Percentiles rank a stretch among this genome's conserved stretches.
Evolutionary conservation across 495 filamentous ascomycete genomes (phyloP).

Genomic region (Aspergillus leporis): DNA sequence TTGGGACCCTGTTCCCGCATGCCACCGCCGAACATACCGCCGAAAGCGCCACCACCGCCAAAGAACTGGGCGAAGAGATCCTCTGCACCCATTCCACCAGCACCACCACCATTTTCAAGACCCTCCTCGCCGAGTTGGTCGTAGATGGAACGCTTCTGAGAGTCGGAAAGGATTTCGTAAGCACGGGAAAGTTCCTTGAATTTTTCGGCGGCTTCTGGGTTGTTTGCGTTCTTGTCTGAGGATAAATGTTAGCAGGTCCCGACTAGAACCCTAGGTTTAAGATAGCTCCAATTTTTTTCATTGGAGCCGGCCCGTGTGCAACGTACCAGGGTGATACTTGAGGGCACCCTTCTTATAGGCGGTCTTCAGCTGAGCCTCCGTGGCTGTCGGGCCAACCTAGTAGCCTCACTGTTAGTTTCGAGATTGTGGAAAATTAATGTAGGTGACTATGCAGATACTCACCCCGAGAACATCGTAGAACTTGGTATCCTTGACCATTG

Average conservation of each 20-base stretch:
- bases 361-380: conserved; percentile 79
- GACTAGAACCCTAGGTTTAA: background rate
- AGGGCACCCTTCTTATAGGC: conserved; percentile 90
- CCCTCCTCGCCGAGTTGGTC: conserved; percentile 98
- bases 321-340: conserved; percentile 86
- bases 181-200: conserved; percentile 97
- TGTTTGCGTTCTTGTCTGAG: conserved; percentile 92
- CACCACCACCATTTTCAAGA: conserved; percentile 80
- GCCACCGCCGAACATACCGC: conserved; percentile 82
- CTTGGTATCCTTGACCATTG: conserved; percentile 90
- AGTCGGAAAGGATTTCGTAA: conserved; percentile 90
- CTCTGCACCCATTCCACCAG: conserved; percentile 90
- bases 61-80: conserved; percentile 99
- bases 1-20: conserved; percentile 83
- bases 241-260: conserved; percentile 11
- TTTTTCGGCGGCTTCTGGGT: conserved; percentile 90
- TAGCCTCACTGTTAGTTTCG: conserved; percentile 27
- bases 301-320: background rate
- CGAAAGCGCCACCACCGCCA: conserved; percentile 79
- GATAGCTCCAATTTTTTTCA: background rate
- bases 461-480: conserved; percentile 86
- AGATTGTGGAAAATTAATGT: background rate
- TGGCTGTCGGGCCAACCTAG: conserved; percentile 70
- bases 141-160: conserved; percentile 87
- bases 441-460: conserved; percentile 34